Percentiles rank a stretch among this genome's conserved stretches.
These are phyloP conservation scores for Botryotinia globosa DNA, from an alignment of 2,329 filamentous ascomycete genomes.

Conservation along the genomic window DNA sequence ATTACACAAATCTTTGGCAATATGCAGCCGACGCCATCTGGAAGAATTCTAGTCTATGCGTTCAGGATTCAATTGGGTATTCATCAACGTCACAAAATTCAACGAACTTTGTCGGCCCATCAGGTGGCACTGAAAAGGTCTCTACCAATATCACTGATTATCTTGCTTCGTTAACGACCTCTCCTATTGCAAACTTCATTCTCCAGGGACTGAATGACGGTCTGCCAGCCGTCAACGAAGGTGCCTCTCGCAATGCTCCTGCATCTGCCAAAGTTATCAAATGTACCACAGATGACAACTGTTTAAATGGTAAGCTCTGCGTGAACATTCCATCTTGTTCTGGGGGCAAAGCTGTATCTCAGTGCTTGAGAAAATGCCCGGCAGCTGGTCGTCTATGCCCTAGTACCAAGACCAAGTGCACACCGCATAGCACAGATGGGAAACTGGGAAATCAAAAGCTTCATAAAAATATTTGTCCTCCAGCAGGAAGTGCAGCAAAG, in stretches of 20 bases:
- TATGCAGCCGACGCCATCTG: slow-evolving; percentile 42
- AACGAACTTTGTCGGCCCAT: slow-evolving; percentile 5
- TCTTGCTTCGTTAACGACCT: slow-evolving; percentile 4
- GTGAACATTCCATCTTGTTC: background rate
- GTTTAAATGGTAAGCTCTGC: slow-evolving; percentile 8
- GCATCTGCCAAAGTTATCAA: background rate
- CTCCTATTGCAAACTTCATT: slow-evolving; percentile 17
- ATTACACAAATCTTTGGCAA: slow-evolving; percentile 51
- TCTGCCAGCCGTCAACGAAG: background rate
- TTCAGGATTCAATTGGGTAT: slow-evolving; percentile 28
- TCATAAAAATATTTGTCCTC: slow-evolving; percentile 8
- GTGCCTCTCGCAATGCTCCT: background rate
- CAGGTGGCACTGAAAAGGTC: background rate
- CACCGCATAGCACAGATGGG: background rate
- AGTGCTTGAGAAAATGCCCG: slow-evolving; percentile 12
- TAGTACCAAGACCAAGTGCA: background rate
- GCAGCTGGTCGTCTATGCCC: background rate
- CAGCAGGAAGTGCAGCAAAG: background rate
- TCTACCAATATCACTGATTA: slow-evolving; percentile 16
- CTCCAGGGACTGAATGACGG: slow-evolving; percentile 13
- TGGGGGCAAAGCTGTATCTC: background rate
- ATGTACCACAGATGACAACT: background rate
- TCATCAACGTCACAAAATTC: slow-evolving; percentile 7
- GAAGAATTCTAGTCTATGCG: slow-evolving; percentile 40
- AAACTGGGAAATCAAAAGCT: background rate